A percentile compares a stretch with the other conserved stretches of the same genome.
These are phyloP conservation scores for Porcisia deanei DNA, from an alignment of 208 protist species.

Conservation along the genomic window DNA sequence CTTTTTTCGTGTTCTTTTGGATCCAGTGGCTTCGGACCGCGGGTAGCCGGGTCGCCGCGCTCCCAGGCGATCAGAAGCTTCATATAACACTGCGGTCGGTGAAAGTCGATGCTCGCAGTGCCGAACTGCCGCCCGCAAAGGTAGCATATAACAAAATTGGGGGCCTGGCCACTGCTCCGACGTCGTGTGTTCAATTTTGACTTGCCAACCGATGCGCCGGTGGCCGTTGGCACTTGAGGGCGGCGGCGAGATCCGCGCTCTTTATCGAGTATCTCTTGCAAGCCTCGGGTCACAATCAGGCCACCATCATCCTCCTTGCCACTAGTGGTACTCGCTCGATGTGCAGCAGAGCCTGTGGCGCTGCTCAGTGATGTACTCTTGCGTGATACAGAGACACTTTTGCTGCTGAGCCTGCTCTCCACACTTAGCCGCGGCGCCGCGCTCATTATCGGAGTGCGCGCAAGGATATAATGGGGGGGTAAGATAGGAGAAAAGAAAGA, in stretches of 20 bases:
- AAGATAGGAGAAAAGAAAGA: too few relatives aligned
- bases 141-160: constrained; percentile 89
- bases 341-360: constrained; percentile 8
- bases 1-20: constrained; percentile 63
- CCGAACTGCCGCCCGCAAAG: constrained; percentile 91
- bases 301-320: constrained; percentile 12
- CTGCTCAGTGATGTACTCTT: constrained; percentile 14
- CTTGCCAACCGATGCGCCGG: not conserved
- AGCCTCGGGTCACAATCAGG: constrained; percentile 70
- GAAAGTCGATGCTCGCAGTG: constrained; percentile 81
- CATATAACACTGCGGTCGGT: constrained; percentile 92
- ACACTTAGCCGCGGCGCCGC: not conserved
- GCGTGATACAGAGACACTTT: not conserved
- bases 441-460: not conserved
- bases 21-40: constrained; percentile 70
- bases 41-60: constrained; percentile 65
- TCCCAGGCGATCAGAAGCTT: constrained; percentile 92
- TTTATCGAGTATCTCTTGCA: constrained; percentile 74
- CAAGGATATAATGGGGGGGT: too few relatives aligned
- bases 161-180: constrained; percentile 29
- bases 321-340: not conserved
- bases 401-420: constrained; percentile 9
- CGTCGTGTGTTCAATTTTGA: constrained; percentile 16
- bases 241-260: constrained; percentile 36
- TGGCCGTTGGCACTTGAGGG: not conserved